These are phyloP conservation scores for Yarrowia keelungensis DNA, from an alignment of 805 yeast genomes.

Conservation along the genomic window DNA sequence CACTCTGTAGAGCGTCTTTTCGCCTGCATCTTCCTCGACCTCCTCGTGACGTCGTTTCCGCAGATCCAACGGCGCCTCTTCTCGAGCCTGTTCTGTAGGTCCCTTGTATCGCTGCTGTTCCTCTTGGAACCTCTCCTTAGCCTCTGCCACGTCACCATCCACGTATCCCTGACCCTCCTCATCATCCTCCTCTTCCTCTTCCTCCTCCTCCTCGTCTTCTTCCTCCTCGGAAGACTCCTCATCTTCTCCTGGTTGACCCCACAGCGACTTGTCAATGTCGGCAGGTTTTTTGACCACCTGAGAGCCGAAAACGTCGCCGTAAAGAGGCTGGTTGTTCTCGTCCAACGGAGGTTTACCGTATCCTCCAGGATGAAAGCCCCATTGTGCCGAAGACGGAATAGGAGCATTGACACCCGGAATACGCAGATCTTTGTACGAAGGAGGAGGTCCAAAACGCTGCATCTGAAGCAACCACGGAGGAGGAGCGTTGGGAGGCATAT, in stretches of 20 bases:
- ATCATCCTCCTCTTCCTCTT: conserved; percentile 45
- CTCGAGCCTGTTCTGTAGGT: conserved; percentile 11
- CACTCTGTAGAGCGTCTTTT: conserved; percentile 49
- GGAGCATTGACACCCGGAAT: conserved; percentile 62
- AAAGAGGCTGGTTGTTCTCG: conserved; percentile 49
- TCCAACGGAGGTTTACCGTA: conserved; percentile 52
- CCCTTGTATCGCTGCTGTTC: not conserved
- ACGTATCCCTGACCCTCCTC: conserved; percentile 52
- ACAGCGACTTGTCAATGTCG: conserved; percentile 42
- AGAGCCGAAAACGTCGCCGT: conserved; percentile 50
- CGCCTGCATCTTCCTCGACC: conserved; percentile 11
- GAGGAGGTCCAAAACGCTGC: conserved; percentile 80
- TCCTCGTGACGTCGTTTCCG: conserved; percentile 41
- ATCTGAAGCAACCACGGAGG: conserved; percentile 85
- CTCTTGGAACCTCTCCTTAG: conserved; percentile 38
- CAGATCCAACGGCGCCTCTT: conserved; percentile 40
- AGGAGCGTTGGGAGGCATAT: conserved; percentile 62
- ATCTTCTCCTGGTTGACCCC: conserved; percentile 46
- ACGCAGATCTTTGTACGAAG: conserved; percentile 71
- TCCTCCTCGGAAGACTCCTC: conserved; percentile 51
- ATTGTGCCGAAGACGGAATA: conserved; percentile 51
- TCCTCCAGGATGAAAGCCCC: conserved; percentile 55
- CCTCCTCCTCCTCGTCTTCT: conserved; percentile 50
- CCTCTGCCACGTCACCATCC: conserved; percentile 50
- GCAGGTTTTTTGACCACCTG: conserved; percentile 19